Base-by-base conservation (phyloP, 106 monocot species). In the Apostasia shenzhenica region DNA sequence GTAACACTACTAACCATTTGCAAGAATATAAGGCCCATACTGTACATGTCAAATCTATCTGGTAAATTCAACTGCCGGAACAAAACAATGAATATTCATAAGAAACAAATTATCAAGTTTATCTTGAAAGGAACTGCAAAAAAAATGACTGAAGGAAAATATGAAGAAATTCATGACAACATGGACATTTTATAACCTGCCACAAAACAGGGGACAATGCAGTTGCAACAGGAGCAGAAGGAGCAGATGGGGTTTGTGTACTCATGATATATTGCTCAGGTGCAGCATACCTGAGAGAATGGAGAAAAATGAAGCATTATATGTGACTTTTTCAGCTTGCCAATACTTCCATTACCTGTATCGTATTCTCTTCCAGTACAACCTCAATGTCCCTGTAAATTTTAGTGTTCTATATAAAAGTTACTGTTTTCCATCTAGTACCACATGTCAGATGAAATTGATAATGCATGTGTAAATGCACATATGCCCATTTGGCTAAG, bases 201-300 rank as follows among this genome's bases (percentile, higher is more conserved):
- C 94, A 94, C 5, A 94, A 73, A 55, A 94, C 94, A 68, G 94
- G 94, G 45, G 94, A 94, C 48, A 94, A 79, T 63, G 94, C 86
- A 72, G 94, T 73, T 14, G 94, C 94, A 7, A 94, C 90, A 10
- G 91, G 91, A 80, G 79, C 91, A 50, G 91, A 91, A 8, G 91
- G 91, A 63, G 91, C 91, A 55, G 91, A 91, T 72, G 91, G 94
- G 12, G 94, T 94, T 74, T 94, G 94, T 44, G 94, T 94, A 55
- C 94, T 94, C 94, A 94, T 94, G 52, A 94, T 94, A 68, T 94
- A 94, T 73, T 94, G 94, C 59, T 94, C 94, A 58, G 94, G 94
- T 63, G 94, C 94, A 65, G 91, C 70, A 85, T 94, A 94, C 77
- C 94, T 94, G 77, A 73, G 40, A 56, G 44, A 40, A 59, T 59